phyloP scores from a whole-genome alignment of 1,139 yeast genomes.

The Hansenula lynferdii region DNA sequence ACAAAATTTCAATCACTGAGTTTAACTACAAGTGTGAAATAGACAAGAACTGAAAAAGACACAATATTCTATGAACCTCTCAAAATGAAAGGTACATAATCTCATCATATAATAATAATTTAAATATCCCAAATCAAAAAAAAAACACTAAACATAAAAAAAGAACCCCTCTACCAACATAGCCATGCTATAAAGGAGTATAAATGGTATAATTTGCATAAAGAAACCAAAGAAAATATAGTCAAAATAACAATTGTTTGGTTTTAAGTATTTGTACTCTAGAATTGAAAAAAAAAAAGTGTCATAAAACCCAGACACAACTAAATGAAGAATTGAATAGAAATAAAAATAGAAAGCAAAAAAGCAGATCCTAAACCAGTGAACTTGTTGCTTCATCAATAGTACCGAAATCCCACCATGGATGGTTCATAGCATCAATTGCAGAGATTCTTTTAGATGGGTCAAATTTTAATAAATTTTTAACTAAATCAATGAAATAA shows the following conservation, averaged over 20 bases:
- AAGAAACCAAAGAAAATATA: background rate
- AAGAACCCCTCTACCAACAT: background rate
- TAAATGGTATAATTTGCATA: background rate
- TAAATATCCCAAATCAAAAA: background rate
- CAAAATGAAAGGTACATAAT: too few species aligned
- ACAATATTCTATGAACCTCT: background rate
- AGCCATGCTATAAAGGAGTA: too few species aligned
- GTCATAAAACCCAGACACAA: background rate
- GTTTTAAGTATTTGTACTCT: background rate
- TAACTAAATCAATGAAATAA: slow-evolving; percentile 63
- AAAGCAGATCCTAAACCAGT: background rate
- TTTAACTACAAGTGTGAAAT: too few species aligned
- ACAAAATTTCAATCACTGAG: too few species aligned
- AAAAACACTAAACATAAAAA: background rate
- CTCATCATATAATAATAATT: background rate
- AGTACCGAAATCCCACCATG: slow-evolving; percentile 73
- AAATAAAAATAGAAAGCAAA: background rate
- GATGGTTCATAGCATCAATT: slow-evolving; percentile 65
- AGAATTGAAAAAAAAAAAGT: background rate
- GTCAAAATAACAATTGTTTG: too few species aligned
- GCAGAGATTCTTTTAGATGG: slow-evolving; percentile 64
- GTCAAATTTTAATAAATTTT: slow-evolving; percentile 56
- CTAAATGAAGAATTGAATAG: background rate
- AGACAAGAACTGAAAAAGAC: too few species aligned
- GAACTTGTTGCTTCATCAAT: slow-evolving; percentile 65